Percentiles rank a stretch among this genome's conserved stretches.
Evolutionary conservation across 148 eudicot species (phyloP).

Genomic region (Nyssa sinensis): DNA sequence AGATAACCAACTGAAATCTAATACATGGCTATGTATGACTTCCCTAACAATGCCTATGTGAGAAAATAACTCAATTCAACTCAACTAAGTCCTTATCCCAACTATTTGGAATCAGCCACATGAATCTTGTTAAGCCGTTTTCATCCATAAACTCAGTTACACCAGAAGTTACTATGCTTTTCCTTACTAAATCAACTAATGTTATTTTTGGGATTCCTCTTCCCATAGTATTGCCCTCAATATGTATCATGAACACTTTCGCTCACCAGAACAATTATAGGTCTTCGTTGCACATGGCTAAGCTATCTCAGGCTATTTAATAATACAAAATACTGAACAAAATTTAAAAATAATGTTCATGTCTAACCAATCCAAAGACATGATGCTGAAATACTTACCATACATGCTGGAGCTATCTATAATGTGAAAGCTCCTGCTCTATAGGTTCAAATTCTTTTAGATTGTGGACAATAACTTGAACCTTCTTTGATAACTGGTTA

Average conservation of each 20-base stretch:
- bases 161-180: no score
- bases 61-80: no score
- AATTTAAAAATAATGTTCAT: neutral
- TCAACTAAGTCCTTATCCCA: no score
- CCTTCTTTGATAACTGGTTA: slow-evolving; percentile 23
- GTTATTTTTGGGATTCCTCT: no score
- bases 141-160: no score
- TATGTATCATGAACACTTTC: no score
- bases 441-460: slow-evolving; percentile 16
- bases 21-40: neutral
- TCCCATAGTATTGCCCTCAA: no score
- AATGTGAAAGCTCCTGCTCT: slow-evolving; percentile 15
- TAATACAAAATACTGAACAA: neutral
- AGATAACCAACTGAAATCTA: no score
- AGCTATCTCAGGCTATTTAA: neutral
- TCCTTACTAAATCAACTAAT: no score
- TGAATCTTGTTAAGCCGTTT: no score
- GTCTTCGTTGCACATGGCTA: neutral
- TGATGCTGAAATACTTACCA: slow-evolving; percentile 10
- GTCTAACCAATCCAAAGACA: neutral
- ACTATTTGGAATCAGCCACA: no score
- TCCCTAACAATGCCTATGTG: neutral
- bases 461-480: slow-evolving; percentile 23
- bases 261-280: neutral
- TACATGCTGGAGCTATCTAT: slow-evolving; percentile 9